These are phyloP conservation scores for Candida nitratophila DNA, from an alignment of 805 yeast genomes.

Conservation along the genomic window DNA sequence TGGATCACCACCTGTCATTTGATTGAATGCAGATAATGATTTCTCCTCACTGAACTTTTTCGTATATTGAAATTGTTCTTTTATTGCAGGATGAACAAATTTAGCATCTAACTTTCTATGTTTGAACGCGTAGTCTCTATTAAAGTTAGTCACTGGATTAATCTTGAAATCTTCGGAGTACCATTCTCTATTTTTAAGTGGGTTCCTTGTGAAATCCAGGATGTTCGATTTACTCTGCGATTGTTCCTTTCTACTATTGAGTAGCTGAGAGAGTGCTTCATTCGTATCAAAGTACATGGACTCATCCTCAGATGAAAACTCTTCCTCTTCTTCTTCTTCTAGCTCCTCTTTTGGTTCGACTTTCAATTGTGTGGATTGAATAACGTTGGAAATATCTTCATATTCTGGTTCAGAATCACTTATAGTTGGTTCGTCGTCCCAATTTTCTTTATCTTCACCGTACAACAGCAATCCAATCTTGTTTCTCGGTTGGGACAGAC, in stretches of 20 bases:
- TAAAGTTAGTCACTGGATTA: conserved; percentile 20
- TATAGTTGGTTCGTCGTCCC: conserved; percentile 6
- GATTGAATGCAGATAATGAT: conserved; percentile 16
- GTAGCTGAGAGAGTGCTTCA: background rate
- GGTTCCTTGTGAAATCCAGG: conserved; percentile 21
- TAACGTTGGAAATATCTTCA: background rate
- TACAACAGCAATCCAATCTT: conserved; percentile 89
- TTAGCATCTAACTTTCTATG: conserved; percentile 12
- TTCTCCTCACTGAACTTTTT: conserved; percentile 12
- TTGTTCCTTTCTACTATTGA: background rate
- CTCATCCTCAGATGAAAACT: background rate
- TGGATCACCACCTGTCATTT: conserved; percentile 11
- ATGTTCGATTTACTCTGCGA: background rate
- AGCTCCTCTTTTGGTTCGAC: background rate
- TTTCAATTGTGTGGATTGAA: background rate
- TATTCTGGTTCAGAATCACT: background rate
- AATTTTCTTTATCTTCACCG: conserved; percentile 16
- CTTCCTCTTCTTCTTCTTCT: background rate
- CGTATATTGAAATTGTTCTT: conserved; percentile 16
- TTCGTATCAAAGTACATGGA: background rate
- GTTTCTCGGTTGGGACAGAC: conserved; percentile 80
- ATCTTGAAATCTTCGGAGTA: conserved; percentile 30
- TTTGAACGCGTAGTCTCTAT: conserved; percentile 12
- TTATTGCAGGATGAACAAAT: conserved; percentile 16
- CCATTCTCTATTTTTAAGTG: conserved; percentile 22